Evolutionary conservation across 768 basidiomycete genomes (phyloP).

Genomic region (Psilocybe subaeruginosa): DNA sequence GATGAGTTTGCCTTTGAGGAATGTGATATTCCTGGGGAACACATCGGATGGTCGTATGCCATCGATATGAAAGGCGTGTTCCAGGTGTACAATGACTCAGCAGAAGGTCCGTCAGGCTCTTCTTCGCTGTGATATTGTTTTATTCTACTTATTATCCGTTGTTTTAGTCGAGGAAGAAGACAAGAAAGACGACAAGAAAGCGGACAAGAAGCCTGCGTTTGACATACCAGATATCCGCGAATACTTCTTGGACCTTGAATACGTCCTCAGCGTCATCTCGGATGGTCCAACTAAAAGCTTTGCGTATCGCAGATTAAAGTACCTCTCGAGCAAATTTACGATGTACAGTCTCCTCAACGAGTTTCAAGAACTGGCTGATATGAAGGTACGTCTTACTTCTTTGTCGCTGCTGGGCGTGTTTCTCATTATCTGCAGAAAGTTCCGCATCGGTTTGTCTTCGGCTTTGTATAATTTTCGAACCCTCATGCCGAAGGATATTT

Average conservation of each 20-base stretch:
- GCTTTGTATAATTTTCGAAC: background rate
- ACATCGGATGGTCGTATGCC: constrained; percentile 61
- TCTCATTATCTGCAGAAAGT: constrained; percentile 51
- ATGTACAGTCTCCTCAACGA: constrained; percentile 94
- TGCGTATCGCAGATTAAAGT: constrained; percentile 89
- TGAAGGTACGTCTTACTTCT: constrained; percentile 70
- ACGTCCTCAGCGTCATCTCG: constrained; percentile 85
- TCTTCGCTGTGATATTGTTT: background rate
- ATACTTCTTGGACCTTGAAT: constrained; percentile 96
- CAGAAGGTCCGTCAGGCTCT: constrained; percentile 29
- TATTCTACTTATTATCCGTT: background rate
- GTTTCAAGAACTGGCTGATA: constrained; percentile 90
- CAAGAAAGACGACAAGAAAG: constrained; percentile 18
- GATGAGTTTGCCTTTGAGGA: constrained; percentile 71
- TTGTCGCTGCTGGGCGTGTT: too few species aligned
- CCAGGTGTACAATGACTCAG: constrained; percentile 68
- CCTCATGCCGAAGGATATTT: constrained; percentile 8
- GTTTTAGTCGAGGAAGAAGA: background rate
- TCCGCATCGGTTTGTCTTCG: constrained; percentile 70
- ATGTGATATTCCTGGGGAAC: constrained; percentile 72
- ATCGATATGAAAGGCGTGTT: constrained; percentile 91
- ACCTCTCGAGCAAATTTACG: constrained; percentile 90
- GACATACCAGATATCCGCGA: constrained; percentile 86
- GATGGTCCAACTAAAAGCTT: constrained; percentile 97
- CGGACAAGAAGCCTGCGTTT: constrained; percentile 56